Evolutionary conservation across 179 eudicot species (phyloP), one percentile per base, ranked within the genome.

Genomic region (Corrigiola litoralis): DNA sequence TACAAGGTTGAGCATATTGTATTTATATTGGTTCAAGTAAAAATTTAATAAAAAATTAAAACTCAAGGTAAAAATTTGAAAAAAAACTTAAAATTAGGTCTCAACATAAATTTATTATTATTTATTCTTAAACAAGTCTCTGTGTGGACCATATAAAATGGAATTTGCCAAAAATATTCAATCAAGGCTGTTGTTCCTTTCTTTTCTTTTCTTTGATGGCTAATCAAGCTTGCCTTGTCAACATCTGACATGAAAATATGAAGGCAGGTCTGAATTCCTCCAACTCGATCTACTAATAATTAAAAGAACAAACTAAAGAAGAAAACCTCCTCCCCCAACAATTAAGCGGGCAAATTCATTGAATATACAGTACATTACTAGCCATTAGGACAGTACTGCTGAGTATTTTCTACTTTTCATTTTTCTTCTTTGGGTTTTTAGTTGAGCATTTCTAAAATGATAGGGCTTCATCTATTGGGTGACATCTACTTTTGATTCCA

Each of bases 311-410:
- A 12, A 5, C n/a, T 31, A 2, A 17, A 10, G 2, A n/a, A 14
- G 8, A 9, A 7, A 3, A 14, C 13, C 29, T 0, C 18, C 7
- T 1, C 6, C 34, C 14, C 16, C 12, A 27, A 6, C 7, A 52
- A 10, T 52, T 47, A 6, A 2, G 13, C 33, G 65, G 52, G 16
- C 52, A 61, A 33, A 44, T 61, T 27, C 65, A 61, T 44, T 61
- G 65, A 42, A 42, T n/a, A n/a, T n/a, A n/a, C n/a, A n/a, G n/a
- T n/a, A n/a, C n/a, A n/a, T n/a, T n/a, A n/a, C n/a, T n/a, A n/a
- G n/a, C n/a, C n/a, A n/a, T n/a, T n/a, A n/a, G n/a, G n/a, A n/a
- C n/a, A n/a, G n/a, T n/a, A n/a, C n/a, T n/a, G n/a, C n/a, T n/a
- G n/a, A n/a, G n/a, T n/a, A n/a, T n/a, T n/a, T n/a, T n/a, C n/a